These are phyloP conservation scores for Coniochaeta pulveracea DNA, from an alignment of 2,329 filamentous ascomycete species.

Conservation along the genomic window DNA sequence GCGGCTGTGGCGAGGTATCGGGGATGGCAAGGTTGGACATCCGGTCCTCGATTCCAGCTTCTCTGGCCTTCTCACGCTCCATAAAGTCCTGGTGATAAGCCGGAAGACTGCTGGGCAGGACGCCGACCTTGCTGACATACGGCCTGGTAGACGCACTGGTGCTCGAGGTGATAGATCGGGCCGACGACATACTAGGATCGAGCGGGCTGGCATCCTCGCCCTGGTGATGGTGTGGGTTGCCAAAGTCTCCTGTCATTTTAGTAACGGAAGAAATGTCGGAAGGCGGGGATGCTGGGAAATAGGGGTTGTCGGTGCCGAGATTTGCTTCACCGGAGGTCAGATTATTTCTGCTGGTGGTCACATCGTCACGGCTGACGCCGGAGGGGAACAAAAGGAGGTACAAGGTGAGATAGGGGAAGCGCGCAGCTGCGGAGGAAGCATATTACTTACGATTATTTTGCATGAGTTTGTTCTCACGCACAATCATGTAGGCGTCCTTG, in stretches of 20 bases:
- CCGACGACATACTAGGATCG: constrained; percentile 43
- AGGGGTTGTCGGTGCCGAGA: constrained; percentile 29
- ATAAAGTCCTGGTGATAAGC: constrained; percentile 87
- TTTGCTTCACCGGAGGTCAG: constrained; percentile 30
- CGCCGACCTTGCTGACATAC: constrained; percentile 76
- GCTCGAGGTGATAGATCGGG: constrained; percentile 37
- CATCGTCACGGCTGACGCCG: neutral
- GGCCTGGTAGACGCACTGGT: constrained; percentile 37
- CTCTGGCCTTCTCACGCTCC: constrained; percentile 51
- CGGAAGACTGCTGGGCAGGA: constrained; percentile 83
- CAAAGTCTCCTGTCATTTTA: constrained; percentile 41
- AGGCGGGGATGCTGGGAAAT: constrained; percentile 32
- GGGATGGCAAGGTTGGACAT: constrained; percentile 30
- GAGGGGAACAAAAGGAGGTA: neutral
- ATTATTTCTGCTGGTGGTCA: constrained; percentile 7
- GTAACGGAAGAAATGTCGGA: constrained; percentile 34
- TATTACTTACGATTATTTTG: constrained; percentile 70
- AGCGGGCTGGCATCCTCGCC: constrained; percentile 27
- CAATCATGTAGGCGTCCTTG: constrained; percentile 97
- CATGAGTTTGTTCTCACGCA: constrained; percentile 96
- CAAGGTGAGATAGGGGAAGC: constrained; percentile 8
- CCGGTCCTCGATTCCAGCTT: constrained; percentile 31
- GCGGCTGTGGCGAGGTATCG: constrained; percentile 36
- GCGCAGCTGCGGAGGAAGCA: constrained; percentile 14
- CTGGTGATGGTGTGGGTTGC: constrained; percentile 17